These are phyloP conservation scores for Lactifluus rugatus DNA, from an alignment of 768 basidiomycete species.

Conservation along the genomic window DNA sequence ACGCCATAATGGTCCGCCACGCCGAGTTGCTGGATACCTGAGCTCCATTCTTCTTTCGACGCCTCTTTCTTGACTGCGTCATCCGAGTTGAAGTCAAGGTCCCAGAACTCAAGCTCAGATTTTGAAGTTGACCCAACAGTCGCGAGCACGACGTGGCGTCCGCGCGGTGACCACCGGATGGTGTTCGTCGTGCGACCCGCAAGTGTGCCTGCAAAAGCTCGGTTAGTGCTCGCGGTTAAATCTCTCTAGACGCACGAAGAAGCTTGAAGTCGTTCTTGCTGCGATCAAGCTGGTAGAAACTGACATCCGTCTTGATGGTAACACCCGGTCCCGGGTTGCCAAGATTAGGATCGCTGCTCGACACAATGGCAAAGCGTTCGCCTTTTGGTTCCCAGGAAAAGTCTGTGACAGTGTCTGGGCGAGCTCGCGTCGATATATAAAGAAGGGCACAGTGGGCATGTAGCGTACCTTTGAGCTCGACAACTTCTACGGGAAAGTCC, in stretches of 20 bases:
- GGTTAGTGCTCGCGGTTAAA: neutral
- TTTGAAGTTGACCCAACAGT: constrained; percentile 93
- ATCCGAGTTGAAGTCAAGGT: constrained; percentile 77
- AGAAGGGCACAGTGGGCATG: neutral
- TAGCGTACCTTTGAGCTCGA: constrained; percentile 82
- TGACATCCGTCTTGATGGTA: constrained; percentile 92
- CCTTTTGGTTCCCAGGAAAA: constrained; percentile 99
- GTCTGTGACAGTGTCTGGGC: constrained; percentile 73
- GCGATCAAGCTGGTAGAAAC: constrained; percentile 91
- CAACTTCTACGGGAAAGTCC: constrained; percentile 93
- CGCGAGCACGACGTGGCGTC: constrained; percentile 90
- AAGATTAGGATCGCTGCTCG: constrained; percentile 87
- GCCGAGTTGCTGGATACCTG: constrained; percentile 75
- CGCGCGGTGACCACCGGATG: constrained; percentile 93
- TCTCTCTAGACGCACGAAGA: constrained; percentile 46
- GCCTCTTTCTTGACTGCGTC: constrained; percentile 41
- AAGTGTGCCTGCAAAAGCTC: constrained; percentile 47
- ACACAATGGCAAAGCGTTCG: constrained; percentile 88
- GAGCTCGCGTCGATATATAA: constrained; percentile 24
- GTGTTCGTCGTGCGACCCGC: constrained; percentile 83
- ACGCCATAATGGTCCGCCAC: constrained; percentile 93
- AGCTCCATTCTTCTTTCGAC: constrained; percentile 69
- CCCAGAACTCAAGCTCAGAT: constrained; percentile 98
- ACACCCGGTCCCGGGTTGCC: constrained; percentile 83
- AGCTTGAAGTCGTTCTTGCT: constrained; percentile 90